Base-by-base conservation (phyloP, 2,329 filamentous ascomycete species). In the Hawksworthiomyces lignivorus region DNA sequence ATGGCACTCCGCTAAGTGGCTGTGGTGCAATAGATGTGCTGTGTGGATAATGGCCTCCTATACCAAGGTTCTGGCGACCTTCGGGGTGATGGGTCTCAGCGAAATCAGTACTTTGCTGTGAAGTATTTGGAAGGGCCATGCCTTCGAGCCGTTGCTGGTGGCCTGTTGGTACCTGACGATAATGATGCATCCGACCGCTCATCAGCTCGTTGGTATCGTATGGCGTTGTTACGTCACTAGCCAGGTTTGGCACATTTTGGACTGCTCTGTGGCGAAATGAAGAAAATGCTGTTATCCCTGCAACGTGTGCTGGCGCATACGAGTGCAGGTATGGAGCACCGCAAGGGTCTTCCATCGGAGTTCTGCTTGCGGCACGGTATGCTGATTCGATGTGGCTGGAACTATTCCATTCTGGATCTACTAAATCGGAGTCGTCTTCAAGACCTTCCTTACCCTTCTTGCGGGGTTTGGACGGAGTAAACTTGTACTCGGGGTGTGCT, bases 401-500 rank as follows among this genome's bases (percentile, higher is more conserved):
- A 10, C 50, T 50, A 14, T 59, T 57, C 60, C 67, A 69, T 32
- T 70, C 63, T 36, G 62, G 67, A 37, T 46, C 47, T 7, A 48
- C 51, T 0, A 68, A 57, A 27, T 70, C 69, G 11, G 65, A 69
- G 5, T 62, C 59, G 22, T 64, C 67, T 12, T 59, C 62, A 24
- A 62, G 59, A 21, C 65, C 61, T 33, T 63, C 62, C 5, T 55
- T 53, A 5, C 44, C 51, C 35, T 51, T 62, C 49, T 69, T 69
- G 34, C 65, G 62, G 21, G 70, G 64, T 63, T 92, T 94, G 54
- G 82, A 82, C 2, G 90, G 90, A 3, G 85, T 84, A 65, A 97
- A 98, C 62, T 94, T 97, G 70, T 97, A 98, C 31, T 80, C 78
- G 0, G 92, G 92, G 52, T 94, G 87, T 3, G 90, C 88, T 40